A percentile compares a stretch with the other conserved stretches of the same genome.
Conservation (phyloP, 106 monocot genomes). For the Ottelia alismoides region DNA sequence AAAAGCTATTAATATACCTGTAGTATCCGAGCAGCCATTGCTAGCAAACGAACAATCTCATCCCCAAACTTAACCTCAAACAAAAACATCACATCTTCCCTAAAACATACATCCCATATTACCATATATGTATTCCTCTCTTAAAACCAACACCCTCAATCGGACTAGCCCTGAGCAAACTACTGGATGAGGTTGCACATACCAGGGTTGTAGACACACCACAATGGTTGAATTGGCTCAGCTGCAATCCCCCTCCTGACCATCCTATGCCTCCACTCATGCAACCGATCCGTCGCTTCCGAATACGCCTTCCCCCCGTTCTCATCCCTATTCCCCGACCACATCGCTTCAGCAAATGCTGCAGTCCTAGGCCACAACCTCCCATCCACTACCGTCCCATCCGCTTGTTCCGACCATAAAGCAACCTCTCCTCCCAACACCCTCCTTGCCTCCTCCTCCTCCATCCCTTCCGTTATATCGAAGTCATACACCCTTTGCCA, state of each 20-base stretch:
- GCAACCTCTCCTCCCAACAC: slow-evolving; percentile 95
- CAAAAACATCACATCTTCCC: too few species aligned
- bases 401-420: slow-evolving; percentile 88
- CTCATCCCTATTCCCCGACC: slow-evolving; percentile 67
- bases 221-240: slow-evolving; percentile 85
- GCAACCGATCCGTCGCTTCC: slow-evolving; percentile 66
- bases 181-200: slow-evolving; percentile 70
- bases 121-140: too few species aligned
- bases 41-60: too few species aligned
- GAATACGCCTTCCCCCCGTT: slow-evolving; percentile 60
- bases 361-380: slow-evolving; percentile 74
- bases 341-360: slow-evolving; percentile 77
- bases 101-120: too few species aligned
- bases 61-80: too few species aligned
- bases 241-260: slow-evolving; percentile 53
- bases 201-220: slow-evolving; percentile 48
- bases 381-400: slow-evolving; percentile 52
- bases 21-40: too few species aligned
- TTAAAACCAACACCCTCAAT: too few species aligned
- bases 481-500: slow-evolving; percentile 94
- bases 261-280: slow-evolving; percentile 82
- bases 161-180: too few species aligned
- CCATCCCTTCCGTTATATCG: slow-evolving; percentile 65
- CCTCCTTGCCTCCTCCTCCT: slow-evolving; percentile 40
- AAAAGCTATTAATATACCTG: too few species aligned